Conservation (phyloP, 2,329 filamentous ascomycete genomes). For the Cytospora leucostoma region DNA sequence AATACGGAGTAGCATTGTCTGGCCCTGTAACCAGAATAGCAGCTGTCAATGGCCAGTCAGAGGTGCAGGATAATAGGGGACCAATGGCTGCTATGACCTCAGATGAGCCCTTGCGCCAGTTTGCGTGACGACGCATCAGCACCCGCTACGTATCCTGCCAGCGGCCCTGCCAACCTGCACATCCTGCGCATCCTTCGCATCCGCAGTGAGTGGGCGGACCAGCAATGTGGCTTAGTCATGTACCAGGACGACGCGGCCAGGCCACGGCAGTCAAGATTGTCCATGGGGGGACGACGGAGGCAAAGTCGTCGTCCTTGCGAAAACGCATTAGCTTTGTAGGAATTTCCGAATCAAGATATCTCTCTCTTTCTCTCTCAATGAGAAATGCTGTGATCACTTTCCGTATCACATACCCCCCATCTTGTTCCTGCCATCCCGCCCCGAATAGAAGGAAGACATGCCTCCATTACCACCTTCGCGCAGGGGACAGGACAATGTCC, state of each 20-base stretch:
- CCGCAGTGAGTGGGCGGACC: neutral
- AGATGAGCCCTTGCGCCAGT: neutral
- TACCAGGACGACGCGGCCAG: neutral
- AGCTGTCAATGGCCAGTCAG: neutral
- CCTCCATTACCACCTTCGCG: constrained; percentile 20
- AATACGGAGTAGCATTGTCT: no score
- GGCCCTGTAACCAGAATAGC: neutral
- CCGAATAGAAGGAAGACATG: constrained; percentile 1
- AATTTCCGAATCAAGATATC: no score
- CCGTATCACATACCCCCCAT: neutral
- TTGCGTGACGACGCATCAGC: neutral
- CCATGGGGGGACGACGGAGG: no score
- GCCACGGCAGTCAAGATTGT: no score
- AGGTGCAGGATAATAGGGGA: neutral
- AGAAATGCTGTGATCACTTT: neutral
- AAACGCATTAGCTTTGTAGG: no score
- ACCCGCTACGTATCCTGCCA: no score
- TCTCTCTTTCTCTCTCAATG: no score
- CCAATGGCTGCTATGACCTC: neutral
- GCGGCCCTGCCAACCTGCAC: no score
- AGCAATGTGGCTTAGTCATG: neutral
- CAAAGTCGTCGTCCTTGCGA: no score
- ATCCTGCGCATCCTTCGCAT: neutral
- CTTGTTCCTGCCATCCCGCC: neutral
- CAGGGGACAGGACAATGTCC: constrained; percentile 24